Conservation (phyloP, 1,284 basidiomycete species). For the Crucibulum parvulum region DNA sequence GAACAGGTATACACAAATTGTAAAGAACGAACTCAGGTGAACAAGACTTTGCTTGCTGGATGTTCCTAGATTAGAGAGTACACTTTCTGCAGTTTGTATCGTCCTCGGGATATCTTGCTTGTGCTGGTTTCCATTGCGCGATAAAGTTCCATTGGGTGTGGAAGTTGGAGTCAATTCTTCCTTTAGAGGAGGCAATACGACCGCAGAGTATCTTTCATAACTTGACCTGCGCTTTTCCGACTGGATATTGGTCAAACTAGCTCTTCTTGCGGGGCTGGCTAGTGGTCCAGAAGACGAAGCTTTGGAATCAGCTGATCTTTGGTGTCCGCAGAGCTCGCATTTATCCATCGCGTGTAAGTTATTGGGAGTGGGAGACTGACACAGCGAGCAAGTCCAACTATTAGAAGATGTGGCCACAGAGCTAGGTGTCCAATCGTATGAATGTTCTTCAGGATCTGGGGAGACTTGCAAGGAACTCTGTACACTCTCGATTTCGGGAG, state of each 20-base stretch:
- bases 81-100: too few species aligned
- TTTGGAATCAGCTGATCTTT: too few species aligned
- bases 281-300: too few species aligned
- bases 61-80: too few species aligned
- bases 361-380: neutral
- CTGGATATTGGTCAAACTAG: neutral
- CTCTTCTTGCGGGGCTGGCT: too few species aligned
- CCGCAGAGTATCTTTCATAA: conserved; percentile 68
- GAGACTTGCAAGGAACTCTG: neutral
- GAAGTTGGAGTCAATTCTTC: conserved; percentile 71
- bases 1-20: neutral
- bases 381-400: neutral
- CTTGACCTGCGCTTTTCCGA: conserved; percentile 68
- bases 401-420: too few species aligned
- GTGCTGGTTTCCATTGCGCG: conserved; percentile 37
- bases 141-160: conserved; percentile 61
- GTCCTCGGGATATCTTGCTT: neutral
- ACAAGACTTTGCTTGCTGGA: neutral
- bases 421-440: too few species aligned
- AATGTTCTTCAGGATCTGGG: neutral
- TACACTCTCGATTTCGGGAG: neutral
- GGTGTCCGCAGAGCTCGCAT: too few species aligned
- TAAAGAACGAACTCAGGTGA: conserved; percentile 11
- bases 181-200: conserved; percentile 65
- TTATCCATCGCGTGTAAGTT: too few species aligned